Conservation (phyloP, 2,329 filamentous ascomycete species). For the Chaetomium sp. region DNA sequence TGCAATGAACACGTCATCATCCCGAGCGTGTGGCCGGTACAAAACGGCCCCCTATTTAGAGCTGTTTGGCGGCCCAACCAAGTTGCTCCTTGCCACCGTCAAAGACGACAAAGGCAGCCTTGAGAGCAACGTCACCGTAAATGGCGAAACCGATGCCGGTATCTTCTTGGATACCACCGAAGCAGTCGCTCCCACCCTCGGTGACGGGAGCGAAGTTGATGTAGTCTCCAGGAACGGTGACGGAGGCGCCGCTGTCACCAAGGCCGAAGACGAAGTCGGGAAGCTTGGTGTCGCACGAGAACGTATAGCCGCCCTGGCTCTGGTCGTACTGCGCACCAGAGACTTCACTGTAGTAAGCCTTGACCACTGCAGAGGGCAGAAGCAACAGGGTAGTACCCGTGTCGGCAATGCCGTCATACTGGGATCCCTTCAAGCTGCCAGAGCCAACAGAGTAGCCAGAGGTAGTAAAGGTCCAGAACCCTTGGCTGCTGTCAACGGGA, state of each 20-base stretch:
- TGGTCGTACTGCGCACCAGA: conserved; percentile 34
- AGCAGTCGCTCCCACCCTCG: conserved; percentile 41
- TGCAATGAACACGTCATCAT: too few relatives aligned
- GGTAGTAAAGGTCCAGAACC: conserved; percentile 56
- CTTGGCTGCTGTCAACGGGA: conserved; percentile 46
- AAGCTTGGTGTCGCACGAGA: conserved; percentile 41
- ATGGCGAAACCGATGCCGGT: conserved; percentile 19
- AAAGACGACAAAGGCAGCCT: conserved; percentile 24
- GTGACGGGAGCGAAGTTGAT: conserved; percentile 45
- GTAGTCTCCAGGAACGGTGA: conserved; percentile 43
- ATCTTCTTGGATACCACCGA: conserved; percentile 54
- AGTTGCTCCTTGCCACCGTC: conserved; percentile 14
- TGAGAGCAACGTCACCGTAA: conserved; percentile 22
- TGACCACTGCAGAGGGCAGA: conserved; percentile 40
- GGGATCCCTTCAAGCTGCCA: conserved; percentile 24
- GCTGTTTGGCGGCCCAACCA: conserved; percentile 18
- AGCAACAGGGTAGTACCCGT: conserved; percentile 55
- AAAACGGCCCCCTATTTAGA: not conserved
- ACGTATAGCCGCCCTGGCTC: conserved; percentile 43
- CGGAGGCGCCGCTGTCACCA: conserved; percentile 33
- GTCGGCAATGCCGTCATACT: conserved; percentile 45
- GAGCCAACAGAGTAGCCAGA: conserved; percentile 32
- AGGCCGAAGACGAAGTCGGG: conserved; percentile 46
- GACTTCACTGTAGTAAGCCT: conserved; percentile 46
- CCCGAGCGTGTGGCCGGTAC: too few relatives aligned